A percentile compares a stretch with the other conserved stretches of the same genome.
Conservation (phyloP, 1,284 basidiomycete species). For the Vanrija sp. region DNA sequence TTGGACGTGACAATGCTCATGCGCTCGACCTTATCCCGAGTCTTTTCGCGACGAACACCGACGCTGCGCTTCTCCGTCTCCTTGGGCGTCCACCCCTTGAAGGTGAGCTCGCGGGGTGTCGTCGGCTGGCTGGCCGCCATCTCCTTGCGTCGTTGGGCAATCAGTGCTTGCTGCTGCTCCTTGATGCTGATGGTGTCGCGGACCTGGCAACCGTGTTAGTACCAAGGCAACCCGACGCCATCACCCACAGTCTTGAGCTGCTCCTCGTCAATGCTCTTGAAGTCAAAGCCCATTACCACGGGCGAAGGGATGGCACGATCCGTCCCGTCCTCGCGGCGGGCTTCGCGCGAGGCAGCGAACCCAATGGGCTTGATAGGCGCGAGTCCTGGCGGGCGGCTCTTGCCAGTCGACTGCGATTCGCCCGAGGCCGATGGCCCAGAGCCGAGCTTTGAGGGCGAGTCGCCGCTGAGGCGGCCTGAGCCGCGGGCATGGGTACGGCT, state of each 20-base stretch:
- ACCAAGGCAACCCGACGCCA: neutral
- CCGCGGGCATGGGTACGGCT: constrained; percentile 5
- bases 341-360: constrained; percentile 37
- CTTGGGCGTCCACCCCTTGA: constrained; percentile 44
- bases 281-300: constrained; percentile 47
- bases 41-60: constrained; percentile 42
- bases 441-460: constrained; percentile 14
- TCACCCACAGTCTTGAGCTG: constrained; percentile 43
- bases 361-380: constrained; percentile 42
- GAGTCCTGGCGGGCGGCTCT: constrained; percentile 12
- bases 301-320: constrained; percentile 35
- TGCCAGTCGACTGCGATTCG: constrained; percentile 4
- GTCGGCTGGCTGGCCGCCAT: constrained; percentile 31
- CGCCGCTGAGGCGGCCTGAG: constrained; percentile 6
- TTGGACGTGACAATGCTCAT: constrained; percentile 39
- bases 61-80: constrained; percentile 32
- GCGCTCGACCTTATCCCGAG: constrained; percentile 41
- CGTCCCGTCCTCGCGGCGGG: constrained; percentile 27
- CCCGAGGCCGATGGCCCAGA: constrained; percentile 1
- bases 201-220: constrained; percentile 25
- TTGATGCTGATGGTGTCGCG: constrained; percentile 45
- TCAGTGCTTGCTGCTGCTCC: constrained; percentile 46
- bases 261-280: constrained; percentile 40
- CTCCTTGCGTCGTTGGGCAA: constrained; percentile 40
- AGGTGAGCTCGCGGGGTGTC: constrained; percentile 41